These are phyloP conservation scores for Panicum hallii DNA, from an alignment of 202 grass and related monocot genomes.

Conservation along the genomic window DNA sequence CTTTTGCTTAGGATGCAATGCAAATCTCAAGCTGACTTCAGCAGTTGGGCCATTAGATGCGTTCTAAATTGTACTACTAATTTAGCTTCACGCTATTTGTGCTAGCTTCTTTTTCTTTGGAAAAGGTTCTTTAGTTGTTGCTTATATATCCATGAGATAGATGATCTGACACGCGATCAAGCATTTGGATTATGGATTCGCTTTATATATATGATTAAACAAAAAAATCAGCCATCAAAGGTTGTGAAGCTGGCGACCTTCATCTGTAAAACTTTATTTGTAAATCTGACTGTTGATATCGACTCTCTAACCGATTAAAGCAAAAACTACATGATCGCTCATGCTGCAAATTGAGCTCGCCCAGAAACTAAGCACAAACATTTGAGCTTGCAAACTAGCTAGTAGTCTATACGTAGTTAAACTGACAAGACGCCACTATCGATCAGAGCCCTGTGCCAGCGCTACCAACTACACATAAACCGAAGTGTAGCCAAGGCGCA, in stretches of 20 bases:
- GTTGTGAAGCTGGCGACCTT: slow-evolving; percentile 6
- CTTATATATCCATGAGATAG: neutral
- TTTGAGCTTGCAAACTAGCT: neutral
- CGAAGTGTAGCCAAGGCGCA: neutral
- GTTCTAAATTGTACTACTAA: neutral
- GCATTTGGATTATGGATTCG: neutral
- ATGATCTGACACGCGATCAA: slow-evolving; percentile 20
- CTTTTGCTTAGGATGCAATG: slow-evolving; percentile 48
- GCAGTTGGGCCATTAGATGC: neutral
- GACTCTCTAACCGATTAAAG: neutral
- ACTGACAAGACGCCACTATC: too few species aligned
- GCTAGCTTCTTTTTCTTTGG: neutral
- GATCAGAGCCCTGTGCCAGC: too few species aligned
- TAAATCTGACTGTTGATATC: neutral
- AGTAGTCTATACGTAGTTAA: neutral
- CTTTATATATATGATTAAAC: neutral
- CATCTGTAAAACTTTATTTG: neutral
- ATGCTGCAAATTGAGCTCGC: neutral
- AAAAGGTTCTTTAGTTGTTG: neutral
- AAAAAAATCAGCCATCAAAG: neutral
- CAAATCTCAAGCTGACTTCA: slow-evolving; percentile 40
- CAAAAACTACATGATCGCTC: neutral
- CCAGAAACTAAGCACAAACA: neutral
- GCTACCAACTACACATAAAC: slow-evolving; percentile 9
- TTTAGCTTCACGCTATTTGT: neutral